Conservation (phyloP, 306 rosid genomes). For the Trichosanthes cucumerina region DNA sequence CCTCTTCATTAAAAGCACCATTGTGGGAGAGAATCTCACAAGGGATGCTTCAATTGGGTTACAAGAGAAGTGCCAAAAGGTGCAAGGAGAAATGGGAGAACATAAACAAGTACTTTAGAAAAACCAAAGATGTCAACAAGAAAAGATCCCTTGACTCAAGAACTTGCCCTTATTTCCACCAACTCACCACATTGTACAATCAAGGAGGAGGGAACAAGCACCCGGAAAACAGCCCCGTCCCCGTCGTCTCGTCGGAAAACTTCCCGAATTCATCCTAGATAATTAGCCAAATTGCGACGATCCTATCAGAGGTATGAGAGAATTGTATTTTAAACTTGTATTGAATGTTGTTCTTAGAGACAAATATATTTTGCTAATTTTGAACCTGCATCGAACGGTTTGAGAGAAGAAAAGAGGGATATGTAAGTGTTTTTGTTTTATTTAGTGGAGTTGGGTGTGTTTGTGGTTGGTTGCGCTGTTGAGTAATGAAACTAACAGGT, state of each 20-base stretch:
- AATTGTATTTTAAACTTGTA: background rate
- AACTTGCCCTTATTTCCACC: constrained; percentile 89
- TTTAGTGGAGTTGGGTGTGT: background rate
- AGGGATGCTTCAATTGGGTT: constrained; percentile 73
- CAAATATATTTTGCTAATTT: background rate
- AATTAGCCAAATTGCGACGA: background rate
- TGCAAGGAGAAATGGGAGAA: constrained; percentile 97
- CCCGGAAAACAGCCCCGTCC: constrained; percentile 14
- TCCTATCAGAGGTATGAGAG: background rate
- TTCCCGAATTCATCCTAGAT: background rate
- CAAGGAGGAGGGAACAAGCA: constrained; percentile 35
- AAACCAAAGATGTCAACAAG: constrained; percentile 58
- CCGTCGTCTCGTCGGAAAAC: background rate
- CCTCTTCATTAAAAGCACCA: constrained; percentile 29
- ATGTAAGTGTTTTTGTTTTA: background rate
- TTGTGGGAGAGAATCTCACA: constrained; percentile 88
- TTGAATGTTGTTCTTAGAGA: background rate
- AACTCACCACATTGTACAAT: constrained; percentile 39
- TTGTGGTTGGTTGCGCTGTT: background rate
- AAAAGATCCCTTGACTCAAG: constrained; percentile 75
- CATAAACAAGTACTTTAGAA: constrained; percentile 80
- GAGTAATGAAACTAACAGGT: background rate
- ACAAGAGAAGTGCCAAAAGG: constrained; percentile 71
- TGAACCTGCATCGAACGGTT: background rate
- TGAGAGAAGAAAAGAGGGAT: too few relatives aligned